A percentile compares a stretch with the other conserved stretches of the same genome.
phyloP scores from a whole-genome alignment of 2,329 filamentous ascomycete genomes.

The Pseudogymnoascus sp. region DNA sequence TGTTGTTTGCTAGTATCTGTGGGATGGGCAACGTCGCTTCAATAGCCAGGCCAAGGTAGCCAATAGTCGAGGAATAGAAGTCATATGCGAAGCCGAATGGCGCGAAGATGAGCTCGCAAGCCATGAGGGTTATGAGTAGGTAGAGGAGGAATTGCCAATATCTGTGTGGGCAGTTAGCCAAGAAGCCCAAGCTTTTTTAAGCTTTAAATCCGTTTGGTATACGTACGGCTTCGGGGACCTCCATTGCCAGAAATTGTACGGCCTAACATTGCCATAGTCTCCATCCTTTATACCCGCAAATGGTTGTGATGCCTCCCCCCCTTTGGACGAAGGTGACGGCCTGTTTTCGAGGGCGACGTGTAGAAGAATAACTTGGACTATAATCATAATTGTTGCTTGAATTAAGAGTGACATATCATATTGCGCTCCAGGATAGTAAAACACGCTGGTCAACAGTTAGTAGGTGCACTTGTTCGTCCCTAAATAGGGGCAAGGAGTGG shows the following conservation, averaged over 20 bases:
- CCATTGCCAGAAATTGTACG: slow-evolving; percentile 81
- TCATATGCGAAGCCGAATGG: slow-evolving; percentile 49
- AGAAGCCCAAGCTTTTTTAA: slow-evolving; percentile 8
- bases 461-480: background rate
- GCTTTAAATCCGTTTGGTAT: background rate
- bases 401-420: slow-evolving; percentile 56
- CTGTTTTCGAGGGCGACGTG: slow-evolving; percentile 63
- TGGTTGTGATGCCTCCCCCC: slow-evolving; percentile 51
- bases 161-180: slow-evolving; percentile 28
- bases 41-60: slow-evolving; percentile 66
- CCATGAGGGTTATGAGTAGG: slow-evolving; percentile 51
- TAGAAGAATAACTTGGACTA: slow-evolving; percentile 53
- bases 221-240: slow-evolving; percentile 55
- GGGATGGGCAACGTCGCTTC: slow-evolving; percentile 77
- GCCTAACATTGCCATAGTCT: slow-evolving; percentile 40
- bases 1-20: slow-evolving; percentile 65
- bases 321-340: slow-evolving; percentile 50
- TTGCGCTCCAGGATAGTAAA: slow-evolving; percentile 60
- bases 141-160: slow-evolving; percentile 74
- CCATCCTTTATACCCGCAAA: slow-evolving; percentile 42
- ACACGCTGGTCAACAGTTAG: slow-evolving; percentile 41
- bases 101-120: slow-evolving; percentile 59
- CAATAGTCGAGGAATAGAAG: slow-evolving; percentile 59
- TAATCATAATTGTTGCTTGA: slow-evolving; percentile 58
- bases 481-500: background rate